Conservation (phyloP, 1,284 basidiomycete genomes). For the Malassezia vespertilionis region DNA sequence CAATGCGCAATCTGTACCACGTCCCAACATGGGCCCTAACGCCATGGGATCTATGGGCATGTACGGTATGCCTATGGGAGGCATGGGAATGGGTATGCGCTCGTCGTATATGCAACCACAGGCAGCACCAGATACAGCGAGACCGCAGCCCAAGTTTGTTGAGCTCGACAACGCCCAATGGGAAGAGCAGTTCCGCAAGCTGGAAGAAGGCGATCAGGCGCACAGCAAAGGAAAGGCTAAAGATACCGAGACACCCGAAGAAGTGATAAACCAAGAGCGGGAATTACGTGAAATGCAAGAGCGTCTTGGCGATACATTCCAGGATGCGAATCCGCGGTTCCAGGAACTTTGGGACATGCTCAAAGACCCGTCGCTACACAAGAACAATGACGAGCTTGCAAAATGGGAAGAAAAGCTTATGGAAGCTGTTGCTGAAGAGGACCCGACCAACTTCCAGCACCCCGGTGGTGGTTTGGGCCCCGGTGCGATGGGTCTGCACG, state of each 20-base stretch:
- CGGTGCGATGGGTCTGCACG: conserved; percentile 27
- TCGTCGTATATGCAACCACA: not conserved
- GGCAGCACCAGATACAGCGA: conserved; percentile 17
- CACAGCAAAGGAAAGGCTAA: conserved; percentile 33
- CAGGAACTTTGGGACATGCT: conserved; percentile 45
- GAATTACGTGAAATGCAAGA: conserved; percentile 37
- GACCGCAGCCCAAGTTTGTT: conserved; percentile 3
- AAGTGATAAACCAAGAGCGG: conserved; percentile 15
- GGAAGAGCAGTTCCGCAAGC: conserved; percentile 41
- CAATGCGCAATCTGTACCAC: not conserved
- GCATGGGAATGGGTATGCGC: conserved; percentile 22
- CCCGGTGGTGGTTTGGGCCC: conserved; percentile 39
- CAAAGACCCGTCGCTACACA: conserved; percentile 25
- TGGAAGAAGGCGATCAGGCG: conserved; percentile 21
- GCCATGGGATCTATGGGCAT: conserved; percentile 17
- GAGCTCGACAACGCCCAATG: conserved; percentile 39
- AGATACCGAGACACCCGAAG: conserved; percentile 20
- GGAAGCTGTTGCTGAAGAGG: conserved; percentile 55
- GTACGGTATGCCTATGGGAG: conserved; percentile 26
- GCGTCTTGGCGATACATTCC: conserved; percentile 29
- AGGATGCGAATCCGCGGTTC: conserved; percentile 33
- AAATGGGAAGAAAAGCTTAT: conserved; percentile 58
- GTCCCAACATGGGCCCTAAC: too few species aligned
- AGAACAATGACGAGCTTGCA: conserved; percentile 51
- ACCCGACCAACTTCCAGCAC: conserved; percentile 49